Evolutionary conservation across 768 basidiomycete species (phyloP).

Genomic region (Pisolithus albus): DNA sequence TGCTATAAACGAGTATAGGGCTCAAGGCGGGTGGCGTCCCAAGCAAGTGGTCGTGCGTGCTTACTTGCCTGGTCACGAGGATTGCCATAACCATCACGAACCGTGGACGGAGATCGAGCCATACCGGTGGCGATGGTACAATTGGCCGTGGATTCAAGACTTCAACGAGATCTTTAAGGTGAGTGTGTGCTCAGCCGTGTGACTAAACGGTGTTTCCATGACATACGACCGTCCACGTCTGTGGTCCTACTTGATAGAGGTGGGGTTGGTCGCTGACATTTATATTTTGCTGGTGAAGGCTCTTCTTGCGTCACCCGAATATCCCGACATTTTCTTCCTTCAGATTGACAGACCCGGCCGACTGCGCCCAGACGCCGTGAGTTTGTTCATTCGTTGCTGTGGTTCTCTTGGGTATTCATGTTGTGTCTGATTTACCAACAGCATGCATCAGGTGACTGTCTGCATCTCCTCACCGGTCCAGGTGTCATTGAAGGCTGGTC

Average conservation of each 20-base stretch:
- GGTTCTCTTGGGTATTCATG: background rate
- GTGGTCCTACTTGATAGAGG: too few relatives aligned
- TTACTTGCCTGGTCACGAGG: constrained; percentile 60
- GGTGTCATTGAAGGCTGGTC: constrained; percentile 49
- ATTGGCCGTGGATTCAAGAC: constrained; percentile 56
- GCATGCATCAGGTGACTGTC: constrained; percentile 40
- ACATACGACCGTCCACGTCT: background rate
- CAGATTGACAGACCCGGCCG: constrained; percentile 56
- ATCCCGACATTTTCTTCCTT: constrained; percentile 51
- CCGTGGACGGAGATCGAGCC: constrained; percentile 44
- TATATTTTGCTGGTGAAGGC: constrained; percentile 24
- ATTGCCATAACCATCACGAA: constrained; percentile 43
- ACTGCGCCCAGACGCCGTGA: constrained; percentile 58
- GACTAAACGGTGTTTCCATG: background rate
- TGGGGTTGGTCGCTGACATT: constrained; percentile 1
- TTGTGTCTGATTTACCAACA: constrained; percentile 14
- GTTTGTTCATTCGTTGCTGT: constrained; percentile 16
- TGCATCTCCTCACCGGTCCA: constrained; percentile 40
- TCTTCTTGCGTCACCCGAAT: constrained; percentile 36
- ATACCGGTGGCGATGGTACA: constrained; percentile 47
- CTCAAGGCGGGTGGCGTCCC: constrained; percentile 18
- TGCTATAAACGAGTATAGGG: constrained; percentile 32
- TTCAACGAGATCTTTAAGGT: constrained; percentile 59
- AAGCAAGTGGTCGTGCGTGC: constrained; percentile 51
- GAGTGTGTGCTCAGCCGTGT: constrained; percentile 4